phyloP scores from a whole-genome alignment of 1,284 basidiomycete genomes.

The Cutaneotrichosporon cutaneum region DNA sequence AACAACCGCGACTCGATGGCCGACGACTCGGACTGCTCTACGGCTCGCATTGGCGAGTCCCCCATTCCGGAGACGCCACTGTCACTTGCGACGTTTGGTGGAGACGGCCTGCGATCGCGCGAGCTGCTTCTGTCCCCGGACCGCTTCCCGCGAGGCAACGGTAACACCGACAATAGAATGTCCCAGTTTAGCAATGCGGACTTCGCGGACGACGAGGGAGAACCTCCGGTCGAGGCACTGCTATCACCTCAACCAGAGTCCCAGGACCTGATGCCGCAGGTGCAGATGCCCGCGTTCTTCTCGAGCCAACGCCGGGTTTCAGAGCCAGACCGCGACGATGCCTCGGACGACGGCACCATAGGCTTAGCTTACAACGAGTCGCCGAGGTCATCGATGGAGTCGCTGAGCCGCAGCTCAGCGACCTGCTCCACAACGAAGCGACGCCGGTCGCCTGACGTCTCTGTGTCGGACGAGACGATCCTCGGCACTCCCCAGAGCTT shows the following conservation, averaged over 20 bases:
- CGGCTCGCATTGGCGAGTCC: neutral
- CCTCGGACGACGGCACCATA: slow-evolving; percentile 1
- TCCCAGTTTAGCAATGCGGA: slow-evolving; percentile 2
- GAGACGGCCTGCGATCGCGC: slow-evolving; percentile 14
- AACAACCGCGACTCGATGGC: slow-evolving; percentile 4
- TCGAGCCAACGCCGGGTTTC: neutral
- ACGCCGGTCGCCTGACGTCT: slow-evolving; percentile 3
- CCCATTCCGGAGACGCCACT: slow-evolving; percentile 5
- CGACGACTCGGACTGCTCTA: neutral
- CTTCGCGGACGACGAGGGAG: slow-evolving; percentile 4
- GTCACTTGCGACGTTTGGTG: slow-evolving; percentile 14
- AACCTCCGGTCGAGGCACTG: neutral
- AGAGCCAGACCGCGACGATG: neutral
- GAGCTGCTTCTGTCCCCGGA: slow-evolving; percentile 13
- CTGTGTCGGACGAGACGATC: slow-evolving; percentile 16
- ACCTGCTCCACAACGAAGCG: neutral
- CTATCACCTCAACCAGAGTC: neutral
- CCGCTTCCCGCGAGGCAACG: neutral
- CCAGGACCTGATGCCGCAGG: neutral
- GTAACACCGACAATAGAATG: neutral
- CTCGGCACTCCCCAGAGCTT: slow-evolving; percentile 18
- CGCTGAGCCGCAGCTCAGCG: slow-evolving; percentile 2
- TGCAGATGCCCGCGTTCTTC: neutral
- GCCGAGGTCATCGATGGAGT: slow-evolving; percentile 2
- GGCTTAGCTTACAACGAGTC: slow-evolving; percentile 6